Evolutionary conservation across 78 protist species (phyloP), one percentile per base, ranked within the genome.

Genomic region (Guillardia theta): DNA sequence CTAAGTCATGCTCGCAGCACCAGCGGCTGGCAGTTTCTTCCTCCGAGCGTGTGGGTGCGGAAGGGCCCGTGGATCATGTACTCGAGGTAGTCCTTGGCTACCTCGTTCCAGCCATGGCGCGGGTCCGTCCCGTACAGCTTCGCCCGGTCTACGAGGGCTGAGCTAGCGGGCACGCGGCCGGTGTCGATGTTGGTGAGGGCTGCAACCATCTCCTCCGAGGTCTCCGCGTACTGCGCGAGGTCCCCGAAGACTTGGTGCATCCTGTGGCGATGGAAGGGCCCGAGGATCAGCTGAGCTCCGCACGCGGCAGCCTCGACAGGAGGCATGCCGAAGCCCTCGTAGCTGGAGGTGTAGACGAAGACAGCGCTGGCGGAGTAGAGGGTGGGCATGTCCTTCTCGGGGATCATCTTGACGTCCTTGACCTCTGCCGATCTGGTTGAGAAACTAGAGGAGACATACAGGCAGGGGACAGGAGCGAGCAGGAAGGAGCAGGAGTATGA

Each of bases 51-150:
- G 83, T 70, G 83, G n/a, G 83, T 12, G 46, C 83, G 83, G 41
- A 70, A 70, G 27, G 83, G 83, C 10, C 83, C 83, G 41, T 70
- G 83, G 83, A 70, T 70, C 41, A 70, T 15, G 41, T 70, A 70
- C 83, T 70, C 83, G 0, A 70, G 83, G 41, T 70, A 70, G 83
- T 70, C 83, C 83, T 70, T 70, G 70, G 83, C 83, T 33, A 70
- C 83, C 41, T 70, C 83, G 83, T 70, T 70, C 83, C 83, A 70
- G 8, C 83, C 83, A 33, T 70, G 83, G 45, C 22, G 33, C 9
- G 83, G 9, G 83, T 70, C 83, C 9, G 83, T 24, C 21, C 83
- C 83, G 45, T 33, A 70, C 41, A 70, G 41, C n/a, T 3, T 0
- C 83, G 83, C 83, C 70, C 70, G 70, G 39, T 24, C 70, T 30